Base-by-base conservation (phyloP, 1,284 basidiomycete genomes). In the Omphalotus olearius region DNA sequence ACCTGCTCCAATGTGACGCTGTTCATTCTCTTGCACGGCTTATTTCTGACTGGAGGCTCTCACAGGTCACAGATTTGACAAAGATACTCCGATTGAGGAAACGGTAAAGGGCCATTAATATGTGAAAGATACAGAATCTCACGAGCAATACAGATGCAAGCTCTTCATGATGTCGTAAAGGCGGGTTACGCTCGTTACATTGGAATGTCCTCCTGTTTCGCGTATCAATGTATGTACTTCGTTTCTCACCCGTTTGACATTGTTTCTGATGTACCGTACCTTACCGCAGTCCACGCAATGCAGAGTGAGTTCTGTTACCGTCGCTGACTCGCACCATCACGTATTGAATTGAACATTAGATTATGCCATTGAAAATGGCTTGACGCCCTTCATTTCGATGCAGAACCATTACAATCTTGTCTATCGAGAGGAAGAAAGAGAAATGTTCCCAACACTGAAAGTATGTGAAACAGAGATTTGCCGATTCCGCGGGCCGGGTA, bases 301-400 rank as follows among this genome's bases (percentile, higher is more conserved):
- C 72, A 76, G 57, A 80, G 77, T 74, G 59, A 13, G 66, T 59
- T 6, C 43, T 39, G 44, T 26, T 37, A 20, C 46, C 30, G 26
- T 9, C 25, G 14, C 18, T 3, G 16, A 42, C n/a, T n/a, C n/a
- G 5, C 7, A 6, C 33, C 36, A n/a, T 16, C 10, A 17, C 13
- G 23, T 33, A 13, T 7, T 33, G 30, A 25, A 35, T 17, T 41
- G 4, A 36, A n/a, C n/a, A 45, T 38, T 51, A 76, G 65, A 71
- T 56, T 77, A 76, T 58, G 76, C 73, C 1, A 74, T 76, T 52
- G 64, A 64, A 30, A 75, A 85, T 64, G 73, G 76, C 16, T 69
- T 84, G 26, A 85, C 82, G 0, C 80, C 78, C 0, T 85, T 85
- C 67, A 79, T 84, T 60, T 80, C 78, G 10, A 86, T 88, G 85